Conservation (phyloP, 116 monocot genomes). For the Iris pallida region DNA sequence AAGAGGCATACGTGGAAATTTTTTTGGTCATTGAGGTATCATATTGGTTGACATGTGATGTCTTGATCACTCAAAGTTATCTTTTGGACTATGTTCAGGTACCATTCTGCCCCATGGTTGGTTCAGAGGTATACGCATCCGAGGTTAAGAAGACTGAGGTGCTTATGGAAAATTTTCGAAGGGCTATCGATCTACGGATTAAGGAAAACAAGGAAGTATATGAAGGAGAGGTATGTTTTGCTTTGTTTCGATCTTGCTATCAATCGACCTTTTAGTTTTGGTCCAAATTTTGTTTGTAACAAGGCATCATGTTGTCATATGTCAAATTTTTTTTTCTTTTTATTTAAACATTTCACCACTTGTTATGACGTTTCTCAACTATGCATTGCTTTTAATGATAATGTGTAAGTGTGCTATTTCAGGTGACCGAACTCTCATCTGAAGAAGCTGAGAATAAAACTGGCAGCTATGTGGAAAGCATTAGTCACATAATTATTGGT, state of each 20-base stretch:
- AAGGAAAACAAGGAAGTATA: conserved; percentile 96
- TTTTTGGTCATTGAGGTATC: neutral
- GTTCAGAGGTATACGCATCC: conserved; percentile 89
- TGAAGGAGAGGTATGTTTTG: conserved; percentile 69
- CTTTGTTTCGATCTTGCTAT: neutral
- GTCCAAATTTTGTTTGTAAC: too few species aligned
- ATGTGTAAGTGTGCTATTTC: conserved; percentile 1
- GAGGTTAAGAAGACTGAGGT: conserved; percentile 97
- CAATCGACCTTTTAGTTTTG: too few species aligned
- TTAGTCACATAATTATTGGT: conserved; percentile 83
- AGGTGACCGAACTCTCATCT: conserved; percentile 91
- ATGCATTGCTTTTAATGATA: neutral
- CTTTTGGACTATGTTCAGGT: conserved; percentile 34
- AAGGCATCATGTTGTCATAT: too few species aligned
- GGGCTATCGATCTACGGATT: conserved; percentile 83
- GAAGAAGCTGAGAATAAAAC: conserved; percentile 76
- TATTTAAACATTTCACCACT: neutral
- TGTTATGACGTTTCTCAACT: neutral
- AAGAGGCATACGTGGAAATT: too few species aligned
- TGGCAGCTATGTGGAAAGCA: conserved; percentile 78
- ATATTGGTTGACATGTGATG: neutral
- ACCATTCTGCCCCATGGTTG: conserved; percentile 97
- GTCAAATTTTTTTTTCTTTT: neutral
- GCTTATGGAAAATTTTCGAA: conserved; percentile 88
- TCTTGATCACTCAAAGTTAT: neutral